Conservation (phyloP, 805 yeast species). For the Wickerhamiella australiensis region DNA sequence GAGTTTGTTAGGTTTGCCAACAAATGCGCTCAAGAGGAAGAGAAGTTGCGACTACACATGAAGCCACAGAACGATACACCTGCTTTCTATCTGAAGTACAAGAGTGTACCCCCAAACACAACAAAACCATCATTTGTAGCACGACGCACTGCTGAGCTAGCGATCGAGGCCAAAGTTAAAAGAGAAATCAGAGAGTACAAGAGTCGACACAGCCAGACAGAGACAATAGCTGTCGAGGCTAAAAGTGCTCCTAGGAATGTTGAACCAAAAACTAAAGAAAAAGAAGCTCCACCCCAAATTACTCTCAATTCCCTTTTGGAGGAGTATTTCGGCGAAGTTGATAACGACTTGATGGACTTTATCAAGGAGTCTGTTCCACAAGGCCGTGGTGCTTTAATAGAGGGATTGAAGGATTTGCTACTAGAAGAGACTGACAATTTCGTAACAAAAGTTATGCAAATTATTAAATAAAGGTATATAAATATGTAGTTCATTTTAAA, state of each 20-base stretch:
- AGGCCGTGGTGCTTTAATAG: background rate
- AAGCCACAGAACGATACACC: background rate
- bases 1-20: background rate
- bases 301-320: background rate
- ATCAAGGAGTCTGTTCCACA: background rate
- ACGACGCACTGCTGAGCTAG: background rate
- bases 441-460: background rate
- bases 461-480: background rate
- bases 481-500: background rate
- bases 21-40: background rate
- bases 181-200: background rate
- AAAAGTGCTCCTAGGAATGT: background rate
- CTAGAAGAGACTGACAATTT: background rate
- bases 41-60: background rate
- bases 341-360: background rate
- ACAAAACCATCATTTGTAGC: background rate
- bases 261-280: background rate
- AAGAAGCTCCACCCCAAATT: background rate
- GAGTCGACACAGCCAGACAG: no score
- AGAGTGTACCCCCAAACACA: background rate
- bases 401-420: background rate
- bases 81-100: background rate
- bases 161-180: background rate
- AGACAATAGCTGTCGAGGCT: no score
- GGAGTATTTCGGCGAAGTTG: slow-evolving; percentile 1